Conservation (phyloP, 1,284 basidiomycete species). For the Amylostereum chailletii region DNA sequence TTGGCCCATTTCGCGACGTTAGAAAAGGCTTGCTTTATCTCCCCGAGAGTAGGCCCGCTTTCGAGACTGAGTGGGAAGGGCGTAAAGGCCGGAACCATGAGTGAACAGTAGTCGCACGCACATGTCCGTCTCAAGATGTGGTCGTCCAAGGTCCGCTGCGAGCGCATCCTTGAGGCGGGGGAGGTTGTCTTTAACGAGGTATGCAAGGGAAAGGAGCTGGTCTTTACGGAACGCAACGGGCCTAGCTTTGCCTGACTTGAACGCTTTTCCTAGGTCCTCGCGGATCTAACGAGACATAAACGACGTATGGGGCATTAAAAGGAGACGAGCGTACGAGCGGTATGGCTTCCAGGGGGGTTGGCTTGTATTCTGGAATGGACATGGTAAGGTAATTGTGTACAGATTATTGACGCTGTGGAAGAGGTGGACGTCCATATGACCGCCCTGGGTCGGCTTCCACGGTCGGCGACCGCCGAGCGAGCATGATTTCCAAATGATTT, state of each 20-base stretch:
- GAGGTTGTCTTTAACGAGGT: constrained; percentile 60
- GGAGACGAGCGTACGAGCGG: too few relatives aligned
- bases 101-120: constrained; percentile 22
- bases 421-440: too few relatives aligned
- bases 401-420: too few relatives aligned
- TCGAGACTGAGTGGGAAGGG: constrained; percentile 39
- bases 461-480: too few relatives aligned
- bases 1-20: constrained; percentile 73
- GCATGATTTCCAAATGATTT: too few relatives aligned
- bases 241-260: constrained; percentile 50
- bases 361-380: too few relatives aligned
- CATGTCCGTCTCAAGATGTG: constrained; percentile 46
- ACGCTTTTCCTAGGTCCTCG: constrained; percentile 38
- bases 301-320: too few relatives aligned
- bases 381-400: too few relatives aligned
- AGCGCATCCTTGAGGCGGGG: constrained; percentile 47
- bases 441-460: too few relatives aligned
- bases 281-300: constrained; percentile 35
- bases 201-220: constrained; percentile 57
- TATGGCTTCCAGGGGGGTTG: too few relatives aligned
- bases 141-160: constrained; percentile 48
- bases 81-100: background rate
- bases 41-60: constrained; percentile 41
- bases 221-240: constrained; percentile 55
- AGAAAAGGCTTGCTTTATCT: constrained; percentile 57